These are phyloP conservation scores for Trapa incisa DNA, from an alignment of 345 rosid genomes.

Conservation along the genomic window DNA sequence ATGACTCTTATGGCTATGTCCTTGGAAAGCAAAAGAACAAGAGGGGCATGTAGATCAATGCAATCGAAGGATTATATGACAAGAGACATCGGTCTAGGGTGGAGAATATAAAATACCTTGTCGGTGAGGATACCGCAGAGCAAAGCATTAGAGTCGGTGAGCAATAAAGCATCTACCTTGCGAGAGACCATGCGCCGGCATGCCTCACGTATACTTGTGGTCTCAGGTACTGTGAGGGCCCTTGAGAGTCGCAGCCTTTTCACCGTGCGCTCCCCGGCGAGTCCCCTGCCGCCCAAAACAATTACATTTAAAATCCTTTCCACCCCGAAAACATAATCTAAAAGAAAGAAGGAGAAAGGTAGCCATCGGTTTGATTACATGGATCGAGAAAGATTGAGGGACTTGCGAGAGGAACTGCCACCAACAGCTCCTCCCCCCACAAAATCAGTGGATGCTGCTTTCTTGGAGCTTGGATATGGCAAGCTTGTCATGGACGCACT, in stretches of 20 bases:
- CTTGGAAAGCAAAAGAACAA: slow-evolving; percentile 15
- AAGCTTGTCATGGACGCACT: slow-evolving; percentile 12
- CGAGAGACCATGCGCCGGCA: slow-evolving; percentile 94
- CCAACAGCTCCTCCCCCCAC: slow-evolving; percentile 28
- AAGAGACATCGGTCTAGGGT: neutral
- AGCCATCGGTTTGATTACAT: slow-evolving; percentile 21
- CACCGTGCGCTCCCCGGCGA: slow-evolving; percentile 87
- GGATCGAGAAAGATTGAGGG: slow-evolving; percentile 47
- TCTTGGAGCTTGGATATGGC: slow-evolving; percentile 1
- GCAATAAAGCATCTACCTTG: slow-evolving; percentile 77
- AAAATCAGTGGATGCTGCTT: neutral
- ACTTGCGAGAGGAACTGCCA: slow-evolving; percentile 41
- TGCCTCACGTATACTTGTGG: slow-evolving; percentile 67
- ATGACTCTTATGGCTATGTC: slow-evolving; percentile 84
- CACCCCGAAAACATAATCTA: neutral
- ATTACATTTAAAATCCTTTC: neutral
- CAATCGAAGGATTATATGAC: neutral
- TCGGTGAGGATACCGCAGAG: slow-evolving; percentile 98
- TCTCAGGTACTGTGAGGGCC: slow-evolving; percentile 88
- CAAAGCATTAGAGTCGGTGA: slow-evolving; percentile 88
- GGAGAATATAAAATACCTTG: slow-evolving; percentile 36
- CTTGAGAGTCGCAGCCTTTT: slow-evolving; percentile 68
- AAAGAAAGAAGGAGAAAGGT: neutral
- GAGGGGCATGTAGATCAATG: neutral
- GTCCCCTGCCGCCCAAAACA: slow-evolving; percentile 40